These are phyloP conservation scores for Coniella lustricola DNA, from an alignment of 2,329 filamentous ascomycete genomes.

Conservation along the genomic window DNA sequence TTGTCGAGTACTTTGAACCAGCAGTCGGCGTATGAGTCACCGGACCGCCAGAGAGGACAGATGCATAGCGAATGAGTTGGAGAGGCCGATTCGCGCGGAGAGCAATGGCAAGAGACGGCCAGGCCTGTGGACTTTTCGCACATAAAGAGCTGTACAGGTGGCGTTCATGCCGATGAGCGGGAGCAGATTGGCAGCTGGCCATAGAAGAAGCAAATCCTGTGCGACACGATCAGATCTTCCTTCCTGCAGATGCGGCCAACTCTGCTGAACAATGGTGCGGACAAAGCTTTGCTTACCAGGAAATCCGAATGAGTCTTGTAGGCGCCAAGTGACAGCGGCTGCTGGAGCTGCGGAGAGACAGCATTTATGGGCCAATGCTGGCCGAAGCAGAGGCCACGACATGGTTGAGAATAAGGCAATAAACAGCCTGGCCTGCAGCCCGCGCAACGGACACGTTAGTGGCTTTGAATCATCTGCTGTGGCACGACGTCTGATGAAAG, in stretches of 20 bases:
- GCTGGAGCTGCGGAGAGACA: slow-evolving; percentile 5
- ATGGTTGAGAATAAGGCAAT: slow-evolving; percentile 5
- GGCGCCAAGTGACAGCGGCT: slow-evolving; percentile 14
- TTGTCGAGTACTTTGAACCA: slow-evolving; percentile 32
- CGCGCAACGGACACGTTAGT: slow-evolving; percentile 8
- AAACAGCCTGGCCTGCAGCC: slow-evolving; percentile 9
- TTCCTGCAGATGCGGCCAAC: neutral
- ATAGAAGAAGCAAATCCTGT: slow-evolving; percentile 6
- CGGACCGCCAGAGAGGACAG: slow-evolving; percentile 25
- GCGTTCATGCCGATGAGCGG: slow-evolving; percentile 20
- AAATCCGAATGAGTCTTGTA: slow-evolving; percentile 14
- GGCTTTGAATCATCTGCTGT: slow-evolving; percentile 7
- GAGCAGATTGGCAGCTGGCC: neutral
- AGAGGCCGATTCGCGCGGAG: slow-evolving; percentile 25
- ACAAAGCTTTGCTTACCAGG: slow-evolving; percentile 14
- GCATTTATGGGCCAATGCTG: slow-evolving; percentile 17
- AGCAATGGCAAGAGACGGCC: slow-evolving; percentile 20
- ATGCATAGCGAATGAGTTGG: slow-evolving; percentile 33
- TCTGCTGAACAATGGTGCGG: neutral
- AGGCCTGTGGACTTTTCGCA: slow-evolving; percentile 18
- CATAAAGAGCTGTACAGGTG: slow-evolving; percentile 34
- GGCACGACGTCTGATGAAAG: neutral
- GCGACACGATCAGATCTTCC: neutral
- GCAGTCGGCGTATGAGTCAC: slow-evolving; percentile 13
- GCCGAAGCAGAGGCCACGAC: slow-evolving; percentile 20